These are phyloP conservation scores for Parsonsia alboflavescens DNA, from an alignment of 257 asterid species.

Conservation along the genomic window DNA sequence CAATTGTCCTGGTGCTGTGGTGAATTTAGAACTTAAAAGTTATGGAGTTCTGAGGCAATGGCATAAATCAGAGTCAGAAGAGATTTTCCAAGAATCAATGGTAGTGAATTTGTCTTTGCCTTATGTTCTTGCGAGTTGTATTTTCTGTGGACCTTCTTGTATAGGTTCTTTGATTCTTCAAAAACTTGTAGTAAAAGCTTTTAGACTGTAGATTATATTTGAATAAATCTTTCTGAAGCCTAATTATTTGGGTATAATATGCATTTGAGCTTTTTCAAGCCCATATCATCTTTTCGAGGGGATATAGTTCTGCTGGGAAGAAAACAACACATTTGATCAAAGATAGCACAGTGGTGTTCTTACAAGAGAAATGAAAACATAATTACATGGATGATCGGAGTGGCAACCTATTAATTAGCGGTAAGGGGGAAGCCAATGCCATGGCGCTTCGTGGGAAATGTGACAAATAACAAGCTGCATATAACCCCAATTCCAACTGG, in stretches of 20 bases:
- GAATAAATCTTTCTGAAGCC: background rate
- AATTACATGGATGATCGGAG: background rate
- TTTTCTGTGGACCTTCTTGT: background rate
- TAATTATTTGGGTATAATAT: background rate
- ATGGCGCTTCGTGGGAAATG: slow-evolving; percentile 76
- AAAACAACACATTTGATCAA: background rate
- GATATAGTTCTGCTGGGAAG: slow-evolving; percentile 5
- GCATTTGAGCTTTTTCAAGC: background rate
- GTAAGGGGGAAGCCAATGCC: slow-evolving; percentile 91
- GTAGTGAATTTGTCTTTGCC: background rate
- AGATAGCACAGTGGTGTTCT: background rate
- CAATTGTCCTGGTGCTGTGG: background rate
- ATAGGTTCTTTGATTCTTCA: background rate
- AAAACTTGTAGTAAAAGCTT: background rate
- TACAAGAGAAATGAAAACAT: background rate
- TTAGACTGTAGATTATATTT: background rate
- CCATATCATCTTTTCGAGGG: slow-evolving; percentile 2
- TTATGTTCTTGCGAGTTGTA: background rate
- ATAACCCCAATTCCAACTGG: slow-evolving; percentile 84
- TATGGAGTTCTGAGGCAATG: slow-evolving; percentile 3
- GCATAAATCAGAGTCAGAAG: background rate
- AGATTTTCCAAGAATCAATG: background rate
- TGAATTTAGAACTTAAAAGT: background rate
- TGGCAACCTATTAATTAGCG: slow-evolving; percentile 18
- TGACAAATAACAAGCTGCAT: slow-evolving; percentile 79